Percentiles rank a stretch among this genome's conserved stretches.
These are phyloP conservation scores for Boletus insuetus DNA, from an alignment of 768 basidiomycete species.

Conservation along the genomic window DNA sequence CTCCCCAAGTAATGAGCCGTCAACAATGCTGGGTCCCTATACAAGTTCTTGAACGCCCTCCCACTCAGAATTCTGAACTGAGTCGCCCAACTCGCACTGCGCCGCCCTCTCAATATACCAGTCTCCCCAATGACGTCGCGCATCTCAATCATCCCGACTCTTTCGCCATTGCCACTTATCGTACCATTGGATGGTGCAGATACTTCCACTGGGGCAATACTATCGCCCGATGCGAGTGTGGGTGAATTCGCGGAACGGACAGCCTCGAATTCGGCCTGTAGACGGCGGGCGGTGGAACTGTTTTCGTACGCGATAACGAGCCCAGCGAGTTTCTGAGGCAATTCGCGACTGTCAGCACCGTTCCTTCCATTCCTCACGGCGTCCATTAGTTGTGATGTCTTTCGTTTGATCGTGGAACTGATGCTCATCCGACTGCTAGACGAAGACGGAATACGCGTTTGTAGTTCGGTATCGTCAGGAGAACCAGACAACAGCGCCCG, in stretches of 20 bases:
- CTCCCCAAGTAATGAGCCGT: constrained; percentile 87
- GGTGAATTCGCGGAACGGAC: constrained; percentile 26
- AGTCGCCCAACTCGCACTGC: constrained; percentile 81
- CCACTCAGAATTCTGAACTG: constrained; percentile 96
- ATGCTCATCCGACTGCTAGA: constrained; percentile 41
- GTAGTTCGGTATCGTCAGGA: constrained; percentile 52
- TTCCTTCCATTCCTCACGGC: constrained; percentile 42
- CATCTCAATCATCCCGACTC: constrained; percentile 40
- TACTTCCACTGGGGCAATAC: neutral
- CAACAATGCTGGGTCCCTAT: constrained; percentile 90
- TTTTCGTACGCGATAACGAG: constrained; percentile 72
- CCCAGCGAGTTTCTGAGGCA: constrained; percentile 59
- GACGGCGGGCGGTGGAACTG: constrained; percentile 62
- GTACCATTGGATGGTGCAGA: constrained; percentile 26
- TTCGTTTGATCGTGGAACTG: constrained; percentile 57
- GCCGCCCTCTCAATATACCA: constrained; percentile 61
- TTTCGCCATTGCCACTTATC: constrained; percentile 20
- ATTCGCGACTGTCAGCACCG: constrained; percentile 29
- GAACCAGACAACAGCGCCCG: constrained; percentile 50
- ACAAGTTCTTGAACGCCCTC: constrained; percentile 96
- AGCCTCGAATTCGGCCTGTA: constrained; percentile 60
- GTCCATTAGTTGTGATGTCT: constrained; percentile 71
- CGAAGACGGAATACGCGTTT: constrained; percentile 33
- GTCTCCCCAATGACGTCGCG: constrained; percentile 73
- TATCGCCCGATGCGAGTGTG: neutral